Evolutionary conservation across 1,284 basidiomycete genomes (phyloP).

Genomic region (Puccinia triticina): DNA sequence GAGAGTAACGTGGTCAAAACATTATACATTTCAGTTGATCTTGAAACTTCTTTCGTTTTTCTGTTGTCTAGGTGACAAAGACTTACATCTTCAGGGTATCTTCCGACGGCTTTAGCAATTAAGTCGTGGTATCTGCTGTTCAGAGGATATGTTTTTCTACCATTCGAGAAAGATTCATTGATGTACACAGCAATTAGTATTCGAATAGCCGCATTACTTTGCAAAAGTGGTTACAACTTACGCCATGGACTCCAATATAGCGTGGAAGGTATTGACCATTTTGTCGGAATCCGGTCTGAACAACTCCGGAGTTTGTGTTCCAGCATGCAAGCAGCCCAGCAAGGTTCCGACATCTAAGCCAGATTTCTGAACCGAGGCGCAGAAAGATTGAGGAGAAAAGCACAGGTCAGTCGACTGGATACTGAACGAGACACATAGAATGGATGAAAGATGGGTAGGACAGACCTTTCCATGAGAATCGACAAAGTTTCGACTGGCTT

Average conservation of each 20-base stretch:
- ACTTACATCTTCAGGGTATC: slow-evolving; percentile 54
- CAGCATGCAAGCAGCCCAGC: slow-evolving; percentile 39
- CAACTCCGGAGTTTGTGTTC: neutral
- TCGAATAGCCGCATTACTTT: neutral
- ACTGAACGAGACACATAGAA: neutral
- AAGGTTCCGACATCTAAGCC: slow-evolving; percentile 44
- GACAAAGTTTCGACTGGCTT: slow-evolving; percentile 19
- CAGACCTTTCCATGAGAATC: slow-evolving; percentile 42
- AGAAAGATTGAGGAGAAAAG: neutral
- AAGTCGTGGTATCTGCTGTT: slow-evolving; percentile 24
- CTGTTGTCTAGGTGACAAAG: neutral
- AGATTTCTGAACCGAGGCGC: slow-evolving; percentile 21
- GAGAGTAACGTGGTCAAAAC: neutral
- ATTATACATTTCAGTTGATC: neutral
- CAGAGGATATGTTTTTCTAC: slow-evolving; percentile 32
- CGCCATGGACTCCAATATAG: slow-evolving; percentile 36
- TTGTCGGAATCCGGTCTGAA: slow-evolving; percentile 28
- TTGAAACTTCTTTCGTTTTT: neutral
- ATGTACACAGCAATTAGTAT: neutral
- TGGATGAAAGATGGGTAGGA: neutral
- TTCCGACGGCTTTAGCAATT: slow-evolving; percentile 46
- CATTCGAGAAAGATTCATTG: neutral
- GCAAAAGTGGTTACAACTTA: neutral
- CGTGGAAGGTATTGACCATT: slow-evolving; percentile 33
- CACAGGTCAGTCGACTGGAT: neutral